Conservation (phyloP, 129 eudicot genomes). For the Rutidosis leptorrhynchoides region DNA sequence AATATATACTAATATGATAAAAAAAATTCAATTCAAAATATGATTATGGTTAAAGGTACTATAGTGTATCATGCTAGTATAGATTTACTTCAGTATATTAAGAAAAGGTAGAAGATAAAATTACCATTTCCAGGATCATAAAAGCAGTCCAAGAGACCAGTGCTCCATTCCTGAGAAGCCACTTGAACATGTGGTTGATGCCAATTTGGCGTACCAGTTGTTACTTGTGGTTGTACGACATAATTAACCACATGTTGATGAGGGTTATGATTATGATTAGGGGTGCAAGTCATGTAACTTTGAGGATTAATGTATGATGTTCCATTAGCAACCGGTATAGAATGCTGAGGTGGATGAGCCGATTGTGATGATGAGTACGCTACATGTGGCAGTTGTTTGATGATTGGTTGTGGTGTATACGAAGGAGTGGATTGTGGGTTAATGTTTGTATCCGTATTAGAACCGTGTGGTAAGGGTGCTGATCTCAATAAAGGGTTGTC, state of each 20-base stretch:
- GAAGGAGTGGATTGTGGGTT: conserved; percentile 12
- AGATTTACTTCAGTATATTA: background rate
- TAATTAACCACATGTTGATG: conserved; percentile 11
- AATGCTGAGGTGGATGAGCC: background rate
- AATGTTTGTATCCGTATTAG: background rate
- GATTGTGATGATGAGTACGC: conserved; percentile 16
- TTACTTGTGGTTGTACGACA: conserved; percentile 3
- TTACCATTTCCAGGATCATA: conserved; percentile 41
- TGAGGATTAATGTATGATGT: conserved; percentile 8
- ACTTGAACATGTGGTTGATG: background rate
- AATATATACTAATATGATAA: too few species aligned
- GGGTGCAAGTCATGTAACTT: background rate
- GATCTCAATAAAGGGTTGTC: background rate
- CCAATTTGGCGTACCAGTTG: background rate
- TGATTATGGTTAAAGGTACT: too few species aligned
- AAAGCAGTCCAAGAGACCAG: conserved; percentile 35
- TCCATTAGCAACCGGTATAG: conserved; percentile 12
- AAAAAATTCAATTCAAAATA: too few species aligned
- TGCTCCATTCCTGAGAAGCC: conserved; percentile 28
- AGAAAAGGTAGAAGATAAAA: background rate
- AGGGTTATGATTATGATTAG: conserved; percentile 11
- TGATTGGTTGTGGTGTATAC: conserved; percentile 3
- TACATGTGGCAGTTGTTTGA: conserved; percentile 1
- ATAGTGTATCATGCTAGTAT: background rate
- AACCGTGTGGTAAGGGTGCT: background rate